These are phyloP conservation scores for Globisporangium cylindrosporum DNA, from an alignment of 352 stramenopile genomes.

Conservation along the genomic window DNA sequence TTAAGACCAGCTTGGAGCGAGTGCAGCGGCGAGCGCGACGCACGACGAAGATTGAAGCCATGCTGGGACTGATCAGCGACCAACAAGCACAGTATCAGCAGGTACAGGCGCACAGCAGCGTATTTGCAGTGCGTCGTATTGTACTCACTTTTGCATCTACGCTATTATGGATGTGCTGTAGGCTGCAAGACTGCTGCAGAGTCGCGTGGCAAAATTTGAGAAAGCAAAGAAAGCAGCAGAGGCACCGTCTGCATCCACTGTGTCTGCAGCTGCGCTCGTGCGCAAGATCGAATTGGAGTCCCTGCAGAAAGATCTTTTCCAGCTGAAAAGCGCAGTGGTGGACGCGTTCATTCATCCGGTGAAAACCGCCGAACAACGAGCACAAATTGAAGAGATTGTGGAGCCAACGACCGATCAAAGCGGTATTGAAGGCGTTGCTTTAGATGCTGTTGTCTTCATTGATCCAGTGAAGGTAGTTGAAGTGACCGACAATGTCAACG, in stretches of 20 bases:
- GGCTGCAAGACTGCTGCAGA: conserved; percentile 25
- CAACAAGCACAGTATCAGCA: conserved; percentile 47
- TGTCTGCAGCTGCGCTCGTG: conserved; percentile 10
- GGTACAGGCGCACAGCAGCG: neutral
- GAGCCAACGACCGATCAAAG: neutral
- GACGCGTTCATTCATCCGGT: conserved; percentile 21
- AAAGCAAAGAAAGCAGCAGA: conserved; percentile 18
- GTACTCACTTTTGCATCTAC: neutral
- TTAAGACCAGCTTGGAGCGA: conserved; percentile 21
- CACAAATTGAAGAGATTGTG: neutral
- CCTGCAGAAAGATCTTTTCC: conserved; percentile 33
- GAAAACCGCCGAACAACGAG: neutral
- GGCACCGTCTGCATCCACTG: conserved; percentile 11
- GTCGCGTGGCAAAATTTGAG: conserved; percentile 25
- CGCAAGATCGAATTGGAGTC: conserved; percentile 28
- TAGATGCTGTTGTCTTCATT: neutral
- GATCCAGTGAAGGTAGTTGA: neutral
- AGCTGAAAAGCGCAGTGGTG: conserved; percentile 34
- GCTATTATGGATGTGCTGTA: conserved; percentile 1
- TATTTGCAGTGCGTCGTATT: too few species aligned
- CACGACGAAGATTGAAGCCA: conserved; percentile 23
- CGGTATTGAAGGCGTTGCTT: neutral
- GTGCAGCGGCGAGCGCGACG: conserved; percentile 21
- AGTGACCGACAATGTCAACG: neutral
- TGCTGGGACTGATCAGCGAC: conserved; percentile 34